Conservation (phyloP, 352 stramenopile species). For the Globisporangium heterothallicum region DNA sequence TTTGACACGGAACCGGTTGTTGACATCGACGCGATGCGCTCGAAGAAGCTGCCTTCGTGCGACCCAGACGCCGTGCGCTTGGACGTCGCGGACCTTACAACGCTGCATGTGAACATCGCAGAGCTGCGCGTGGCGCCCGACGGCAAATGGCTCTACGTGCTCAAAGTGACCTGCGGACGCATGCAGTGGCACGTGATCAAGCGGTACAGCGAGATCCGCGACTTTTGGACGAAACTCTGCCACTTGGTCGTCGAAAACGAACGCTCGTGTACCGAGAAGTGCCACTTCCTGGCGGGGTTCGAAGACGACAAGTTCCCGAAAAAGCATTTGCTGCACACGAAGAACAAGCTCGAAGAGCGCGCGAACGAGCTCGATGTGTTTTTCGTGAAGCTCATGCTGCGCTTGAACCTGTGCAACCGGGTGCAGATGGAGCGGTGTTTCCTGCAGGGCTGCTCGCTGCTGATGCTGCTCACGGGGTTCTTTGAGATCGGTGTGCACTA, state of each 20-base stretch:
- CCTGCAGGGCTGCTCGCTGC: slow-evolving; percentile 33
- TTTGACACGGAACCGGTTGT: slow-evolving; percentile 6
- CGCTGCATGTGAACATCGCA: slow-evolving; percentile 44
- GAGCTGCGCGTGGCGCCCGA: slow-evolving; percentile 53
- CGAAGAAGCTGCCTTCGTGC: slow-evolving; percentile 23
- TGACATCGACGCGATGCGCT: slow-evolving; percentile 15
- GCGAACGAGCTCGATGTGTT: slow-evolving; percentile 50
- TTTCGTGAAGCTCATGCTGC: slow-evolving; percentile 60
- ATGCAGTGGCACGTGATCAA: slow-evolving; percentile 44
- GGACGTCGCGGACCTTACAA: slow-evolving; percentile 35
- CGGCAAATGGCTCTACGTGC: slow-evolving; percentile 61
- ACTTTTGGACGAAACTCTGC: slow-evolving; percentile 52
- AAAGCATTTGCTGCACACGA: slow-evolving; percentile 64
- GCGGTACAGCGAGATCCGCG: slow-evolving; percentile 73
- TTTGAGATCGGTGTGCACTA: slow-evolving; percentile 36
- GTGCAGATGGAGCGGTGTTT: slow-evolving; percentile 38
- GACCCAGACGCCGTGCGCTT: slow-evolving; percentile 13
- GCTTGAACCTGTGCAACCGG: slow-evolving; percentile 56
- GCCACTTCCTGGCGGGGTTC: slow-evolving; percentile 60
- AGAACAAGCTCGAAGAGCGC: slow-evolving; percentile 50
- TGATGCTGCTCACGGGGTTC: slow-evolving; percentile 41
- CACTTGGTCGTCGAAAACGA: slow-evolving; percentile 24
- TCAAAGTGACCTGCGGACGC: slow-evolving; percentile 47
- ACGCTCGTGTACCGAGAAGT: slow-evolving; percentile 43
- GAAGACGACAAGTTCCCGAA: slow-evolving; percentile 75